Base-by-base conservation (phyloP, 345 rosid species). In the Populus ilicifolia region DNA sequence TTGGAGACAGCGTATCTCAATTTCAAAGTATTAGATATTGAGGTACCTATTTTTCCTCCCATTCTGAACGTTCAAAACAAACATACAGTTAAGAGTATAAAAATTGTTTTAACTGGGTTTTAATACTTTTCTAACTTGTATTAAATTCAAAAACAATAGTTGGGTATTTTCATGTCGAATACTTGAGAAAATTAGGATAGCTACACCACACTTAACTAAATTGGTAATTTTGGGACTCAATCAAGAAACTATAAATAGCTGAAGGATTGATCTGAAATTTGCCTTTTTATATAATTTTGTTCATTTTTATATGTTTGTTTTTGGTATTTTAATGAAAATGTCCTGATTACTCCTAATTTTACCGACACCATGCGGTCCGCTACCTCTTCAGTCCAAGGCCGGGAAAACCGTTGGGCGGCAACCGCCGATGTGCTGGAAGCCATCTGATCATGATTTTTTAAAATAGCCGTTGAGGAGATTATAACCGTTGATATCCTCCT, bases 371-470 rank as follows among this genome's bases (percentile, higher is more conserved):
- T 33, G 81, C 79, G 73, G 84, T 75, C 85, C 80, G 87, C 82
- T 65, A 80, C 69, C 78, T 70, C 71, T 33, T 43, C 78, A 39
- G 80, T 70, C 85, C 85, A 82, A 84, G 65, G 76, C 82, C 86
- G 81, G 80, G 84, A 76, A 66, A 75, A 81, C 84, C 69, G 80
- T 62, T 82, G 93, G 98, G 81, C 92, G 97, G 95, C 90, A 74
- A 82, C 98, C 97, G 98, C 89, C 94, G 33, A 76, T 66, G 64
- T 30, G 41, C 79, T 69, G 0, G 18, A 1, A 81, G 69, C 91
- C 91, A 87, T 89, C 75, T 76, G 93, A 90, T 92, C 41, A 33
- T 17, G 14, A 59, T 67, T 75, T 69, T 74, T 46, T 80, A 16
- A 81, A 77, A 75, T 82, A 73, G 86, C 89, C 90, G 88, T 76